phyloP scores from a whole-genome alignment of 805 yeast genomes.

The Yamadazyma philogaea region DNA sequence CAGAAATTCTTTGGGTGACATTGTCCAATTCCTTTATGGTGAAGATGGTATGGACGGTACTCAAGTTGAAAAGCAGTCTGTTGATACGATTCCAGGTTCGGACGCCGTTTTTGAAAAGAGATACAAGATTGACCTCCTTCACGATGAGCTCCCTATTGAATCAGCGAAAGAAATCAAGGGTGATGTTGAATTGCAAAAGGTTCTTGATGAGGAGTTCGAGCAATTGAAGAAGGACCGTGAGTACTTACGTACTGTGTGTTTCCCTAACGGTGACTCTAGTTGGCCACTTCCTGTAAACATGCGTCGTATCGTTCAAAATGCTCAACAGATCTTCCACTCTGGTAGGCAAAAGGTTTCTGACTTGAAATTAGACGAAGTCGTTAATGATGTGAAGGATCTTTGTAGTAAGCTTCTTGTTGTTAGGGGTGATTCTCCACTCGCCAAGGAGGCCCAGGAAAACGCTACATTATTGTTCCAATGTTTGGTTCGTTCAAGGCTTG shows the following conservation, averaged over 20 bases:
- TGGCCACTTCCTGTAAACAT: conserved; percentile 98
- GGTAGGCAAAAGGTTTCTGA: conserved; percentile 91
- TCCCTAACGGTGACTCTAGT: conserved; percentile 88
- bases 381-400: conserved; percentile 65
- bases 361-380: conserved; percentile 77
- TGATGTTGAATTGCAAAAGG: conserved; percentile 75
- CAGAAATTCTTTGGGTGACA: conserved; percentile 94
- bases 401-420: conserved; percentile 68
- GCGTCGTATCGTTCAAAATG: conserved; percentile 93
- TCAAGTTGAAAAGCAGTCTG: conserved; percentile 92
- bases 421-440: conserved; percentile 73
- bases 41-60: conserved; percentile 99
- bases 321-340: conserved; percentile 94
- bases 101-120: conserved; percentile 77
- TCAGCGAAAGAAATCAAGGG: conserved; percentile 90
- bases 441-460: conserved; percentile 84
- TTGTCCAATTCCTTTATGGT: conserved; percentile 95
- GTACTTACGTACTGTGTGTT: conserved; percentile 73
- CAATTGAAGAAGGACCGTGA: conserved; percentile 76
- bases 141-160: conserved; percentile 62
- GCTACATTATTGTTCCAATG: conserved; percentile 90
- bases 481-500: conserved; percentile 86
- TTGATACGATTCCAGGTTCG: conserved; percentile 94
- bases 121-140: conserved; percentile 84
- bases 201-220: conserved; percentile 79